Evolutionary conservation across 2,329 filamentous ascomycete species (phyloP).

Genomic region (Fusarium drepaniforme): DNA sequence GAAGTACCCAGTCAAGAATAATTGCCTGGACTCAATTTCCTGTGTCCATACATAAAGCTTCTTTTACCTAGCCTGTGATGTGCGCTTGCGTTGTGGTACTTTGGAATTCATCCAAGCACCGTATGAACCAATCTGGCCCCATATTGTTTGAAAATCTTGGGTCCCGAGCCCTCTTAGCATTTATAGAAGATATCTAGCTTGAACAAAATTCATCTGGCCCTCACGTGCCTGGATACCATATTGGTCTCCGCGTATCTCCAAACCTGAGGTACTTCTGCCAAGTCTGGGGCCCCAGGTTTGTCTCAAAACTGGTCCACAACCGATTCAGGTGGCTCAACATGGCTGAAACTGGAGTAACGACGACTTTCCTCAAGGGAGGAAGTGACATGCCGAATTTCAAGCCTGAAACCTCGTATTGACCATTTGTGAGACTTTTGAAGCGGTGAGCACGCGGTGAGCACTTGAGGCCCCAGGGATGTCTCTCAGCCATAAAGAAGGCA

Average conservation of each 20-base stretch:
- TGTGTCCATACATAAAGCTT: not conserved
- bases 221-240: not conserved
- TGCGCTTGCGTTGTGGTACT: not conserved
- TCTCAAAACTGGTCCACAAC: not conserved
- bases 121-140: not conserved
- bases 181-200: not conserved
- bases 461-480: not conserved
- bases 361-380: not conserved
- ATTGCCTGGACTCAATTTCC: not conserved
- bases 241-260: not conserved
- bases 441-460: not conserved
- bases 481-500: not conserved
- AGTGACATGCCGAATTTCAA: not conserved
- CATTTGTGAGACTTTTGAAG: not conserved
- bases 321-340: not conserved
- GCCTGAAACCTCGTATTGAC: not conserved
- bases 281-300: not conserved
- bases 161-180: not conserved
- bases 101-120: not conserved
- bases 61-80: not conserved
- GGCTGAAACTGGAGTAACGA: not conserved
- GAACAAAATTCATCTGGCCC: not conserved
- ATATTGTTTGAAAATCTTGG: not conserved
- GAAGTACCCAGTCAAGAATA: not conserved
- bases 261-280: not conserved